Conservation (phyloP, 306 rosid species). For the Potentilla sterilis region DNA sequence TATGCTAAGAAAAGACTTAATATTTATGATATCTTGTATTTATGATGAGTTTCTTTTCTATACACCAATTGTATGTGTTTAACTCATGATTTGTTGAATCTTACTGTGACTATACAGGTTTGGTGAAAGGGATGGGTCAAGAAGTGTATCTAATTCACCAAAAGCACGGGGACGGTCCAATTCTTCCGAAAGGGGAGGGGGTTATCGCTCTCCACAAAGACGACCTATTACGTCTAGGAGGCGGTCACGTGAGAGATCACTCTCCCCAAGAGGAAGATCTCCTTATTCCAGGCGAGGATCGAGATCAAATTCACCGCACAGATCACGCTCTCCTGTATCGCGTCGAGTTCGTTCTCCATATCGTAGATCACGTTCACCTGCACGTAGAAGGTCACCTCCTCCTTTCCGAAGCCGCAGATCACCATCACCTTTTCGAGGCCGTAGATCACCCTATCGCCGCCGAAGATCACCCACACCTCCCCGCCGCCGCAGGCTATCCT, state of each 20-base stretch:
- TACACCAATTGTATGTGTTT: constrained; percentile 17
- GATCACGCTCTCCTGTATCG: constrained; percentile 31
- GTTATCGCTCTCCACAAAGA: constrained; percentile 42
- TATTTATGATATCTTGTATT: constrained; percentile 1
- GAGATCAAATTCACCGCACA: constrained; percentile 20
- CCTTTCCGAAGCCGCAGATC: constrained; percentile 26
- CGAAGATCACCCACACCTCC: constrained; percentile 25
- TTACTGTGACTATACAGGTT: constrained; percentile 15
- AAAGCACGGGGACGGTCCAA: constrained; percentile 41
- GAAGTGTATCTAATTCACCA: constrained; percentile 65
- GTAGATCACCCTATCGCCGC: constrained; percentile 17
- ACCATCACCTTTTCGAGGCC: constrained; percentile 23
- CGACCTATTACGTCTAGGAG: constrained; percentile 48
- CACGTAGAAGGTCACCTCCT: constrained; percentile 21
- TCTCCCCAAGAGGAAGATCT: constrained; percentile 35
- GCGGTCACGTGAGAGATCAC: constrained; percentile 49
- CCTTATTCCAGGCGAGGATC: constrained; percentile 29
- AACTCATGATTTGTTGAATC: constrained; percentile 5
- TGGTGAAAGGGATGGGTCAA: constrained; percentile 49
- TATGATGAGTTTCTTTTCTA: background rate
- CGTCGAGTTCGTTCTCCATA: constrained; percentile 26
- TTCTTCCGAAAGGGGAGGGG: constrained; percentile 63
- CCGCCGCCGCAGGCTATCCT: constrained; percentile 25
- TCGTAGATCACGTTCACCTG: constrained; percentile 31
- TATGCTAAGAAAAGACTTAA: too few relatives aligned